Evolutionary conservation across 805 yeast genomes (phyloP), one percentile per base, ranked within the genome.

Genomic region (Pichia gijzeniarum): DNA sequence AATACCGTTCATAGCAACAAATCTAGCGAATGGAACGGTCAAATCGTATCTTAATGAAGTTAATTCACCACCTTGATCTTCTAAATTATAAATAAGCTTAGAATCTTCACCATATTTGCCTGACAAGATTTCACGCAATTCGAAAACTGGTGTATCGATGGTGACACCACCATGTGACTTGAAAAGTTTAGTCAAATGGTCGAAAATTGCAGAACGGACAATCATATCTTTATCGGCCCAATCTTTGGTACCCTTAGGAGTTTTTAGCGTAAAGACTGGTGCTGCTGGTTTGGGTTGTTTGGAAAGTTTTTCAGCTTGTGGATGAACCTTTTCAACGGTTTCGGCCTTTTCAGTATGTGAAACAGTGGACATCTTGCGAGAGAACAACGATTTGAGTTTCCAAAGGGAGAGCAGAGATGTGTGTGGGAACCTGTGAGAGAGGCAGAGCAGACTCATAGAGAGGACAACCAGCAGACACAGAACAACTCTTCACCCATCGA

Each of bases 81-180:
- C 95, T 60, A 93, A 75, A 65, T 93, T 91, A 68, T 93, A 93
- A 59, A 93, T 93, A 58, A 93, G 75, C 68, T 93, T 93, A 28
- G 97, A 90, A 64, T 93, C 99, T 69, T 93, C 99, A 63, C 99
- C 99, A 65, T 93, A 93, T 64, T 93, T 93, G 40, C 99, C 99
- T 21, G 97, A 81, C 48, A 93, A 76, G 56, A 93, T 93, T 65
- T 93, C 99, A 56, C 96, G 79, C 54, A 91, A 74, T 67, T 93
- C 99, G 58, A 93, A 93, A 4, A 93, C 99, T 6, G 99, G 99
- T 2, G 99, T 93, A 64, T 93, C 99, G 53, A 93, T 88, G 35
- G 99, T 91, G 30, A 89, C 96, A 67, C 95, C 99, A 51, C 99
- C 99, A 66, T 93, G 99, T 57, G 89, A 83, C 66, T 89, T 85